These are phyloP conservation scores for Trichosanthes truncata DNA, from an alignment of 306 rosid genomes.

Conservation along the genomic window DNA sequence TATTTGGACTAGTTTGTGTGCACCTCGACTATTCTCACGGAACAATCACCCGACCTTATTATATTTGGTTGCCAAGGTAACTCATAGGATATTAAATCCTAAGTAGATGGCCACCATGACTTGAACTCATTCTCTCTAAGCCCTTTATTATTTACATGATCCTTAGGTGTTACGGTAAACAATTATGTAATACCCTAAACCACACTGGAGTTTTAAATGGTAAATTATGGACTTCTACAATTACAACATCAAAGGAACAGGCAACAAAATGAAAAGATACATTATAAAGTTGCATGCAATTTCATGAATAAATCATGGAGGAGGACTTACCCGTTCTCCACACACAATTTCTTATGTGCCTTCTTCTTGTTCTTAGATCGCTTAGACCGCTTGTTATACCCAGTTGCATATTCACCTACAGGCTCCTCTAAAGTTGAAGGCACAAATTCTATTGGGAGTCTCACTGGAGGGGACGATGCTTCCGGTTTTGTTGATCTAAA, in stretches of 20 bases:
- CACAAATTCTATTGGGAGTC: slow-evolving; percentile 18
- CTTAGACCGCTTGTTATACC: slow-evolving; percentile 28
- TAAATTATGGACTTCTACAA: not conserved
- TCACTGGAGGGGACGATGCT: not conserved
- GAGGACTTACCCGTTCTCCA: slow-evolving; percentile 28
- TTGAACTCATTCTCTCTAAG: no score
- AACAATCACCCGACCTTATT: no score
- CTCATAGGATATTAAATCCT: no score
- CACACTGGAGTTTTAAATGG: not conserved
- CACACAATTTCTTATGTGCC: slow-evolving; percentile 28
- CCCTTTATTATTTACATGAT: no score
- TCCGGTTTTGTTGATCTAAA: slow-evolving; percentile 14
- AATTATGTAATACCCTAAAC: not conserved
- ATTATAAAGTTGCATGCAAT: not conserved
- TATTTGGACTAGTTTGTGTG: no score
- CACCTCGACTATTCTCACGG: no score
- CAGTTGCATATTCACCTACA: slow-evolving; percentile 8
- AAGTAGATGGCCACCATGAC: no score
- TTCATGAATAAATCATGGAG: not conserved
- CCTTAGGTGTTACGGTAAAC: not conserved
- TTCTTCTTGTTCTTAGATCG: slow-evolving; percentile 30
- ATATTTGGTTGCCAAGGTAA: no score
- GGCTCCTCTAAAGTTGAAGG: slow-evolving; percentile 15
- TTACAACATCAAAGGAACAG: not conserved
- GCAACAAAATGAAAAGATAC: not conserved